Base-by-base conservation (phyloP, 2,329 filamentous ascomycete genomes). In the Claviceps pazoutovae region DNA sequence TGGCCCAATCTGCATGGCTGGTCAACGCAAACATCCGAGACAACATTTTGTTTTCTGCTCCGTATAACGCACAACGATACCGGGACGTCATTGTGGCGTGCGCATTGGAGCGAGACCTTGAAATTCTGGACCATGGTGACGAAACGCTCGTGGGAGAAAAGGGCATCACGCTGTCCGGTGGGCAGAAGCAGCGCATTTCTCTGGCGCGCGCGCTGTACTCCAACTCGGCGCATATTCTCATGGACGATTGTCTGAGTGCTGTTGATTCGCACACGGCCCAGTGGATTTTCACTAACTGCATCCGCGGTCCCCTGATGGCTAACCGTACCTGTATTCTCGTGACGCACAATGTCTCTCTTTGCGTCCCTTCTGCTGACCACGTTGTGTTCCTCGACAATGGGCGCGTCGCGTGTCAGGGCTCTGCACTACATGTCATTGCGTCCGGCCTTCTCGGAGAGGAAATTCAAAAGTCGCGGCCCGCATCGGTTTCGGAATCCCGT, bases 261-360 rank as follows among this genome's bases (percentile, higher is more conserved):
- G 93, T 98, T 37, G 93, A 98, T 66, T 94, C 93, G 3, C 93
- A 98, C 61, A 97, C 93, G 0, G 90, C 90, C 2, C 94, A 96
- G 66, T 96, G 94, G 84, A 97, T 98, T 58, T 97, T 97, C 69
- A 86, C 85, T 64, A 86, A 95, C 67, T 95, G 90, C 54, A 83
- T 98, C 56, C 83, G 83, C 59, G 93, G 93, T 2, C 86, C 88
- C 5, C 70, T 98, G 49, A 97, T 98, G 93, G 72, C 78, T 53
- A 76, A 83, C 62, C 82, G 93, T 43, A 97, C 93, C 30, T 97
- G 93, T 66, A 88, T 98, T 51, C 75, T 98, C 44, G 91, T 98
- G 38, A 96, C 93, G 0, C 93, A 98, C 71, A 98, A 97, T 62
- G 80, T 93, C 30, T 79, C 86, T n/a, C 78, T 98, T 17, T 93